Percentiles rank a stretch among this genome's conserved stretches.
Evolutionary conservation across 1,284 basidiomycete species (phyloP).

Genomic region (Takashimella koratensis): DNA sequence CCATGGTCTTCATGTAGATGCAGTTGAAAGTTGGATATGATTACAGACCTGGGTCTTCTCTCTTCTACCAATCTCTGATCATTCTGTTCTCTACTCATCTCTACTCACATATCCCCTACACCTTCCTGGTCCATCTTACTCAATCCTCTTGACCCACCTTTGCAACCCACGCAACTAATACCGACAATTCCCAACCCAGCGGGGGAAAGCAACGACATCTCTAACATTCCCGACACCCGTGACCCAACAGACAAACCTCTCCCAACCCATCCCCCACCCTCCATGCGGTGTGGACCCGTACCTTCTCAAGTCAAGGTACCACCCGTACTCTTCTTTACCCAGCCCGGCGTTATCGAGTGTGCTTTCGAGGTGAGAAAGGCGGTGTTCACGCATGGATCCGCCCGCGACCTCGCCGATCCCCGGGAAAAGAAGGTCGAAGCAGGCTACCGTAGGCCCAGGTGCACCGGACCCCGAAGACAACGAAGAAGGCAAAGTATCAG

Average conservation of each 20-base stretch:
- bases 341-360: conserved; percentile 57
- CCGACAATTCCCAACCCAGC: conserved; percentile 67
- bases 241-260: conserved; percentile 77
- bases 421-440: conserved; percentile 92
- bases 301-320: conserved; percentile 79
- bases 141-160: no score
- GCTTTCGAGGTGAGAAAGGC: conserved; percentile 57
- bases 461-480: no score
- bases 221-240: conserved; percentile 78
- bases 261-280: conserved; percentile 90
- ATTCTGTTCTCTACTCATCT: no score
- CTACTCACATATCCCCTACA: no score
- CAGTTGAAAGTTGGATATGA: no score
- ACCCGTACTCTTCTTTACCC: conserved; percentile 61
- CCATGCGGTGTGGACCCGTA: conserved; percentile 81
- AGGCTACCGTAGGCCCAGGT: conserved; percentile 64
- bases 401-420: conserved; percentile 85
- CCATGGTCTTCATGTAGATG: no score
- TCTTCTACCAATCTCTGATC: no score
- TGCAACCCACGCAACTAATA: conserved; percentile 37
- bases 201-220: conserved; percentile 84
- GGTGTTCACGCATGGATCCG: conserved; percentile 85
- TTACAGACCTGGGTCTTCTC: no score
- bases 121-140: no score
- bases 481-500: no score